These are phyloP conservation scores for Wallemia ichthyophaga DNA, from an alignment of 1,284 basidiomycete species.

Conservation along the genomic window DNA sequence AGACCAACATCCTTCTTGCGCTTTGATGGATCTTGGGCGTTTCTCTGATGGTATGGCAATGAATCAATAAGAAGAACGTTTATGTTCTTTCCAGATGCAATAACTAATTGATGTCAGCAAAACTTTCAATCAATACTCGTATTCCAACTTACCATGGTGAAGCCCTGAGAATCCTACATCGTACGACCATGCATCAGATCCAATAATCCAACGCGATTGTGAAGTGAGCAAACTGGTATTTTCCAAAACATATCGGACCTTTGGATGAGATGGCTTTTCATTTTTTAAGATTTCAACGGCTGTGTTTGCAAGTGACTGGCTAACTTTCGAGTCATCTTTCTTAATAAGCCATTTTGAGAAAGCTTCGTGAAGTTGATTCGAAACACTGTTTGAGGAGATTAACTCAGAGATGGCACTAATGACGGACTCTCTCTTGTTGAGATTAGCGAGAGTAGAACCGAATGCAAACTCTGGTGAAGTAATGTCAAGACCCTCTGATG, in stretches of 20 bases:
- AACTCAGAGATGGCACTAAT: constrained; percentile 28
- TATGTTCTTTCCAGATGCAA: constrained; percentile 64
- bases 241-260: constrained; percentile 27
- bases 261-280: constrained; percentile 14
- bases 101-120: constrained; percentile 18
- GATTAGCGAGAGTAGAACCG: constrained; percentile 55
- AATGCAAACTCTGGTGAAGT: constrained; percentile 81
- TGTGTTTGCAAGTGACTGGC: constrained; percentile 28
- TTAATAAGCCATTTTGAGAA: constrained; percentile 43
- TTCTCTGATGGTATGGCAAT: constrained; percentile 49
- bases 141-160: constrained; percentile 38
- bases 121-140: too few species aligned
- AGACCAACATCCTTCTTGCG: constrained; percentile 78
- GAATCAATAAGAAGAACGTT: constrained; percentile 92
- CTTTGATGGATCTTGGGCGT: constrained; percentile 33
- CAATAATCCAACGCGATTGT: constrained; percentile 73
- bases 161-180: constrained; percentile 87
- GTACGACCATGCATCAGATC: constrained; percentile 90
- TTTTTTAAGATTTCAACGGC: constrained; percentile 27
- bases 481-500: constrained; percentile 34
- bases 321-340: constrained; percentile 30
- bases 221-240: constrained; percentile 31
- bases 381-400: constrained; percentile 19
- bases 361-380: constrained; percentile 31
- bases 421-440: constrained; percentile 37